These are phyloP conservation scores for maize (Zea mays) DNA, from an alignment of 176 grass and related monocot genomes.

Conservation along the genomic window Zm-B73-REFERENCE-NAM-5.0 NC_050096.1:6098001-6098500, in stretches of 20 bases:
- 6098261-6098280: constrained; percentile 9
- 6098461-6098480: constrained; percentile 12
- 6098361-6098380: neutral
- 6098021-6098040: constrained; percentile 89
- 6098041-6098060: constrained; percentile 90
- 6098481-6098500: constrained; percentile 23
- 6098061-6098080: constrained; percentile 79
- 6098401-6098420: constrained; percentile 6
- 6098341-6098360: neutral
- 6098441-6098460: constrained; percentile 1
- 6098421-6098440: neutral
- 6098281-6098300: constrained; percentile 4
- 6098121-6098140: constrained; percentile 58
- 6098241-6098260: constrained; percentile 1
- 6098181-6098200: constrained; percentile 7
- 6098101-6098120: constrained; percentile 93
- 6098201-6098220: neutral
- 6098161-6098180: neutral
- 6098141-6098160: constrained; percentile 27
- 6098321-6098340: constrained; percentile 2
- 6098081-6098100: constrained; percentile 90
- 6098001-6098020: constrained; percentile 96
- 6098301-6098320: constrained; percentile 17
- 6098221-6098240: neutral
- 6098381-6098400: neutral